Base-by-base conservation (phyloP, 306 rosid species). In the Luffa aegyptiaca region DNA sequence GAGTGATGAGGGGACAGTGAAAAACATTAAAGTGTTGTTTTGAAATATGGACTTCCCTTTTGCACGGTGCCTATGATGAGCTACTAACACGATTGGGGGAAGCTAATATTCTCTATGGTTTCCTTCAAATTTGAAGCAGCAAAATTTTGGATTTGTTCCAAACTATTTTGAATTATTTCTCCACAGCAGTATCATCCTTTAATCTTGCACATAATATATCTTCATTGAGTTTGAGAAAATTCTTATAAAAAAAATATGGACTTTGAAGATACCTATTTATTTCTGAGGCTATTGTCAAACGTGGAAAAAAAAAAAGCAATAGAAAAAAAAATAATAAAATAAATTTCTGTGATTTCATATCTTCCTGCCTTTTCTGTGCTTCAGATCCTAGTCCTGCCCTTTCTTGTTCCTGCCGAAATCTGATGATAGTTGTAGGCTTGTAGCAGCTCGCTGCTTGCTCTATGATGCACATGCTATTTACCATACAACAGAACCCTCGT, bases 21-120 rank as follows among this genome's bases (percentile, higher is more conserved):
- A 20, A 57, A 57, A 21, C 35, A 57, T 57, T 57, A 14, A 57
- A 57, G 63, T 18, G 64, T 31, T 62, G n/a, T 31, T 51, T 53
- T 33, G 42, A 31, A 1, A 10, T 35, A 61, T 31, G n/a, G n/a
- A n/a, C n/a, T n/a, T n/a, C n/a, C 97, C 97, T 87, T 93, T 93
- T 93, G 96, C 92, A 80, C 80, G 21, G 83, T 86, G 86, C 82
- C 84, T 51, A 36, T 2, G 69, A 80, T 48, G 37, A 51, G 87
- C 87, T 88, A 52, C 86, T 74, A 61, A 41, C 92, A 88, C 92
- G 92, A 88, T 88, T 86, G 90, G 83, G 80, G 85, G 84, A 77
- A 72, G 69, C 78, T 45, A 9, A 21, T 37, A 4, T 6, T 80
- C 8, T 39, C 16, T 51, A n/a, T 74, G 63, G 84, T 75, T 81